Base-by-base conservation (phyloP, 768 basidiomycete species). In the Leccinum subtestaceum region DNA sequence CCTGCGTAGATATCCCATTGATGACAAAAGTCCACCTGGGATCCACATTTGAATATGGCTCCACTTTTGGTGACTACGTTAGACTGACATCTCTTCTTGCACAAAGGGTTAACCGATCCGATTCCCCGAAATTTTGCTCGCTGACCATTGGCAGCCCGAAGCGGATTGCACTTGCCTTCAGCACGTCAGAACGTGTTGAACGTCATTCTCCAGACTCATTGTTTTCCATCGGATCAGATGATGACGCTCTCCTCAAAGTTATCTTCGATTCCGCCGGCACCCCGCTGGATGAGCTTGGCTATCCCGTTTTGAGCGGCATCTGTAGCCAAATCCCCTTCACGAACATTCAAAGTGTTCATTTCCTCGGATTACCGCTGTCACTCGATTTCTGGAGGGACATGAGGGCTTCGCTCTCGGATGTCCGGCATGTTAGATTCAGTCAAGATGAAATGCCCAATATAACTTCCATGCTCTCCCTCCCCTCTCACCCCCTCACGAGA, bases 211-310 rank as follows among this genome's bases (percentile, higher is more conserved):
- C 38, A 2, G 36, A 17, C 13, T 36, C 34, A 0, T 19, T 19
- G 4, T 43, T 9, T 11, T 19, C n/a, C 43, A 10, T 11, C n/a
- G 5, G 0, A 11, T 43, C 43, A 2, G 10, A 43, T n/a, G 17
- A 19, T 19, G 4, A n/a, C 17, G 9, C 0, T 43, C 43, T 4
- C 2, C n/a, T 43, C 10, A 19, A 19, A 43, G 40, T 19, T n/a
- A 10, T 0, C 19, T 43, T 43, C 40, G 0, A 2, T 19, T 9
- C 9, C 2, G 8, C 3, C 1, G 17, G 0, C 9, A 17, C 0
- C 13, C 17, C 38, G 17, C 9, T 9, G 17, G 4, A n/a, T 9
- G 0, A 8, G n/a, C 40, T 40, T 10, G 40, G 4, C 9, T 17
- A n/a, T n/a, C 4, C 8, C 40, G 0, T 40, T 9, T 17, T 40